phyloP scores from a whole-genome alignment of 805 yeast genomes.

The Ogataea henricii region DNA sequence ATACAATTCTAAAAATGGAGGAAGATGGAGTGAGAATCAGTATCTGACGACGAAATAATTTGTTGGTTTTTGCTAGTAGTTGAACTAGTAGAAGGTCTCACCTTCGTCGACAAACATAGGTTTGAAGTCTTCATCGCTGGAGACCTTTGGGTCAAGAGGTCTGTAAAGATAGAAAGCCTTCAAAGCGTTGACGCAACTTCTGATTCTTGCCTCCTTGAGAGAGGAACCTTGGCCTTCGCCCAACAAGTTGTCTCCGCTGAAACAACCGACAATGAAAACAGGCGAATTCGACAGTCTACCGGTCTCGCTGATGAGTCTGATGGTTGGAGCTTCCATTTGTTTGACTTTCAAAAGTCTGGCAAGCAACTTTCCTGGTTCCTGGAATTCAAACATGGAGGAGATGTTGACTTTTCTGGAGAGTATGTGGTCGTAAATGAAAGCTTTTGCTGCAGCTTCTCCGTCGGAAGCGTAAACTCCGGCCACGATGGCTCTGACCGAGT shows the following conservation, averaged over 20 bases:
- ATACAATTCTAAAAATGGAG: constrained; percentile 16
- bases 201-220: constrained; percentile 84
- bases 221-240: constrained; percentile 96
- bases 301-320: constrained; percentile 86
- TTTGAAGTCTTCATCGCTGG: constrained; percentile 53
- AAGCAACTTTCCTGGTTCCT: constrained; percentile 83
- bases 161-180: constrained; percentile 90
- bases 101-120: constrained; percentile 40
- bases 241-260: constrained; percentile 75
- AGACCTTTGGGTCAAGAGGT: constrained; percentile 65
- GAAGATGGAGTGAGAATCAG: constrained; percentile 1
- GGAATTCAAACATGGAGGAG: constrained; percentile 72
- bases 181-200: constrained; percentile 89
- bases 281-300: constrained; percentile 87
- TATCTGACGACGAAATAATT: constrained; percentile 1
- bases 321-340: constrained; percentile 70
- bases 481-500: constrained; percentile 77
- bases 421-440: constrained; percentile 73
- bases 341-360: constrained; percentile 76
- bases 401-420: constrained; percentile 82
- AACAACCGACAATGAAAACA: constrained; percentile 87
- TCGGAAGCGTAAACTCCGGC: constrained; percentile 80
- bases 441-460: constrained; percentile 63
- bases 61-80: background rate
- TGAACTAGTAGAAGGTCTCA: constrained; percentile 34